Conservation (phyloP, 371 early-diverging fungal species). For the Dichotomocladium elegans region DNA sequence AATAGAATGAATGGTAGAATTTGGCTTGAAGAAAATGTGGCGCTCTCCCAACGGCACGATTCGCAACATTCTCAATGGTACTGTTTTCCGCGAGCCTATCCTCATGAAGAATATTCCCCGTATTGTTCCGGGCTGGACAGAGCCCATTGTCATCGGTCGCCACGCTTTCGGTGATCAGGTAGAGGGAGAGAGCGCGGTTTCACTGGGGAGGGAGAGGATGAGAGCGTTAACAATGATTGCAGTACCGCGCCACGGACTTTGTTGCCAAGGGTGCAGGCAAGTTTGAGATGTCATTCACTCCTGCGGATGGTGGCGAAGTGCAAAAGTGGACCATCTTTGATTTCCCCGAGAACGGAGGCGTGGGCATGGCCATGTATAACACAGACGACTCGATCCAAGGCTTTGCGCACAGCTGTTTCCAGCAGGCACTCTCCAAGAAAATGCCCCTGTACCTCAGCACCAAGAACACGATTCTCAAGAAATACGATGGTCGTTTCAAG, state of each 20-base stretch:
- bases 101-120: conserved; percentile 83
- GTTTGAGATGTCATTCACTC: conserved; percentile 85
- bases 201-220: too few relatives aligned
- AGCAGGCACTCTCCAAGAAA: conserved; percentile 80
- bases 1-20: conserved; percentile 50
- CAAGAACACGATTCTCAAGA: conserved; percentile 93
- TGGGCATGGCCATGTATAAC: conserved; percentile 94
- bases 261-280: conserved; percentile 78
- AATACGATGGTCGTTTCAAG: conserved; percentile 96
- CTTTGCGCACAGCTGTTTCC: conserved; percentile 90
- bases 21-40: conserved; percentile 93
- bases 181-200: background rate
- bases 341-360: conserved; percentile 71
- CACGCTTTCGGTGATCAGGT: conserved; percentile 94
- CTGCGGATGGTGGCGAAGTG: conserved; percentile 68
- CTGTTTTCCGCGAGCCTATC: conserved; percentile 95
- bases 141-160: conserved; percentile 91
- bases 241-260: conserved; percentile 90
- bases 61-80: conserved; percentile 91
- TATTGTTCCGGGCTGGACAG: conserved; percentile 90
- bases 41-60: conserved; percentile 95
- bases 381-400: conserved; percentile 82
- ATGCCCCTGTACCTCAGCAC: conserved; percentile 90
- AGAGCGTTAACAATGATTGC: background rate
- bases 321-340: conserved; percentile 66